A percentile compares a stretch with the other conserved stretches of the same genome.
phyloP scores from a whole-genome alignment of 805 yeast genomes.

The Dipodascopsis uninucleata region DNA sequence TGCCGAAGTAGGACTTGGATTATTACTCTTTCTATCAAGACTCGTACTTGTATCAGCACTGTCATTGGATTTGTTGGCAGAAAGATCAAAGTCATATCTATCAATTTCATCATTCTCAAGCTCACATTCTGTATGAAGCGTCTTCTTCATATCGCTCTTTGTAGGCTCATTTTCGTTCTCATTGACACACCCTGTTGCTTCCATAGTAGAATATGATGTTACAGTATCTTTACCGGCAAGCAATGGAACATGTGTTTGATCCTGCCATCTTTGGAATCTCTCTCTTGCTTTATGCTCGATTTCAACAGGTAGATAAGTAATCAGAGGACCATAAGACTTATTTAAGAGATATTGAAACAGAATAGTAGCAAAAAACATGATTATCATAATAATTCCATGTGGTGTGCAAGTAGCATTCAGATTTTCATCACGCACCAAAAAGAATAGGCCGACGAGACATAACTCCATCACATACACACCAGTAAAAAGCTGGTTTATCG shows the following conservation, averaged over 20 bases:
- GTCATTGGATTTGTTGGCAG: too few species aligned
- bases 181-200: too few species aligned
- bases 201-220: too few species aligned
- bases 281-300: conserved; percentile 16
- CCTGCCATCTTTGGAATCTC: conserved; percentile 11
- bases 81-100: too few species aligned
- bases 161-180: too few species aligned
- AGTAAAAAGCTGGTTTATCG: conserved; percentile 69
- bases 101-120: too few species aligned
- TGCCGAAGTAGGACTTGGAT: too few species aligned
- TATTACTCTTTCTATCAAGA: too few species aligned
- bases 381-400: conserved; percentile 53
- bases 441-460: conserved; percentile 71
- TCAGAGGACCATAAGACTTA: conserved; percentile 39
- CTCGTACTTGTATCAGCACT: too few species aligned
- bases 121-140: too few species aligned
- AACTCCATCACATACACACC: conserved; percentile 81
- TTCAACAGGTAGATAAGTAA: conserved; percentile 41
- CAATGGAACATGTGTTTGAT: background rate
- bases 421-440: conserved; percentile 52
- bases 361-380: conserved; percentile 51
- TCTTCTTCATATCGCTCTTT: conserved; percentile 2
- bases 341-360: conserved; percentile 55
- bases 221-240: background rate
- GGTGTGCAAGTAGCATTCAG: conserved; percentile 44